Conservation (phyloP, 495 filamentous ascomycete species). For the Physcia stellaris region DNA sequence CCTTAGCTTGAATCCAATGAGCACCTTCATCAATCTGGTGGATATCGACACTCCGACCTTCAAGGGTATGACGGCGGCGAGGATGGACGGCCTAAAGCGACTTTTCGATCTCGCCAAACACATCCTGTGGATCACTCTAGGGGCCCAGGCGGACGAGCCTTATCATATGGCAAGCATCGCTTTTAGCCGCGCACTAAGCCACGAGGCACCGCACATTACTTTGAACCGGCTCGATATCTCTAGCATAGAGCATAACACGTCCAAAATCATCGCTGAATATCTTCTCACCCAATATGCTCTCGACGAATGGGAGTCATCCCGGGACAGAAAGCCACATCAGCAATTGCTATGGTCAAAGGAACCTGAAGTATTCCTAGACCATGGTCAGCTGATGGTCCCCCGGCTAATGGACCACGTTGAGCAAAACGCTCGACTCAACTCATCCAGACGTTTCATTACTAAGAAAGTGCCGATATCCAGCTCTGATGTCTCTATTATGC, state of each 20-base stretch:
- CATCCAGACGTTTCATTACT: constrained; percentile 15
- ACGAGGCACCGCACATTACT: constrained; percentile 17
- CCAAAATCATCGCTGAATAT: constrained; percentile 5
- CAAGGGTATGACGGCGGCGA: constrained; percentile 19
- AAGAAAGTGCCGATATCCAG: constrained; percentile 1
- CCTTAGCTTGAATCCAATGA: neutral
- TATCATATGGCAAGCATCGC: constrained; percentile 27
- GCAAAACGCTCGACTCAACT: constrained; percentile 29
- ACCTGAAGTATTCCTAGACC: constrained; percentile 18
- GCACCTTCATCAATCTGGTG: constrained; percentile 15
- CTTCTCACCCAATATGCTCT: constrained; percentile 5
- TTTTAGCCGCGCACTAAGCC: constrained; percentile 21
- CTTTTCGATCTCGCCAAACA: constrained; percentile 25
- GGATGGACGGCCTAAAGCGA: constrained; percentile 19
- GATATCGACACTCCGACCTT: constrained; percentile 34
- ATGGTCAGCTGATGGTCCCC: constrained; percentile 21
- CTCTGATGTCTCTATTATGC: neutral
- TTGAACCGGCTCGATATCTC: constrained; percentile 21
- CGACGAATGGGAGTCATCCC: constrained; percentile 1
- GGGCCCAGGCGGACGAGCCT: constrained; percentile 21
- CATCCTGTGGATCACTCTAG: constrained; percentile 29
- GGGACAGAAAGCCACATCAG: too few relatives aligned
- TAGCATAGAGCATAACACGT: constrained; percentile 2
- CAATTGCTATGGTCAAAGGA: constrained; percentile 19
- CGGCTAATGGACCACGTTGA: constrained; percentile 14